Evolutionary conservation across 345 rosid species (phyloP).

Genomic region (Bruguiera gymnorhiza): DNA sequence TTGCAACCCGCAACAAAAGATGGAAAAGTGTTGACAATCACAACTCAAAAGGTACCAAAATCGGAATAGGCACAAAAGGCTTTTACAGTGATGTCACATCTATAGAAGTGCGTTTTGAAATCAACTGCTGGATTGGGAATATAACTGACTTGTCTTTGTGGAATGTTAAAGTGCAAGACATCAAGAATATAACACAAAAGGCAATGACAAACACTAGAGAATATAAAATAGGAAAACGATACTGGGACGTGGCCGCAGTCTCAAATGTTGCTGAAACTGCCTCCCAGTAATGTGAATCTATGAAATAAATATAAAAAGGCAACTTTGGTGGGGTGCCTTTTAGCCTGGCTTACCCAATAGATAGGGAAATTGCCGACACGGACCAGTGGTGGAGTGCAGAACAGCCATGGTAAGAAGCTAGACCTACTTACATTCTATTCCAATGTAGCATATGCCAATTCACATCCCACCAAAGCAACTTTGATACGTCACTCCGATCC

Average conservation of each 20-base stretch:
- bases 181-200: constrained; percentile 1
- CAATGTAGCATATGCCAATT: too few relatives aligned
- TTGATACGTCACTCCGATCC: too few relatives aligned
- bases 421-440: too few relatives aligned
- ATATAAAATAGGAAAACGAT: not conserved
- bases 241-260: too few relatives aligned
- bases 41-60: too few relatives aligned
- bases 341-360: too few relatives aligned
- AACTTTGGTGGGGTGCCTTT: constrained; percentile 3
- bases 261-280: too few relatives aligned
- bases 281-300: too few relatives aligned
- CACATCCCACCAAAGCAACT: too few relatives aligned
- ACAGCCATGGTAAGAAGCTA: too few relatives aligned
- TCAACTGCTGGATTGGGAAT: not conserved
- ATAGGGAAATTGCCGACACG: too few relatives aligned
- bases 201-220: not conserved
- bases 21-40: not conserved
- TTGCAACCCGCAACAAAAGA: not conserved
- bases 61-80: not conserved
- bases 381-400: too few relatives aligned
- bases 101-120: not conserved
- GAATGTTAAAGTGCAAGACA: constrained; percentile 6
- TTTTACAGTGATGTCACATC: not conserved
- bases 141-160: not conserved
- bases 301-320: not conserved